Percentiles rank a stretch among this genome's conserved stretches.
Evolutionary conservation across 495 filamentous ascomycete species (phyloP).

Genomic region (Aspergillus sclerotiicarbonarius): DNA sequence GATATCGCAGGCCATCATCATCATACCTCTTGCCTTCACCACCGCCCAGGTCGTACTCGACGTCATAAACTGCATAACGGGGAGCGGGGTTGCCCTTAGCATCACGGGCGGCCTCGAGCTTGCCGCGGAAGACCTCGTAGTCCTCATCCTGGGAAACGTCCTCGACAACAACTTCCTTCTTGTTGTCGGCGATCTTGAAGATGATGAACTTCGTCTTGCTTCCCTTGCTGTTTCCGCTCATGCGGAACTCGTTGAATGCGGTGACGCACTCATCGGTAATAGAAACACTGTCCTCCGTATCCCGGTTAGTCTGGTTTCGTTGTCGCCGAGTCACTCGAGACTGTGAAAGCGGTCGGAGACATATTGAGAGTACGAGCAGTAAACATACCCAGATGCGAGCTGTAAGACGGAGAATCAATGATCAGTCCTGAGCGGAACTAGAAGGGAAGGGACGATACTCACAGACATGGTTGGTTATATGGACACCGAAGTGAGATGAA

Average conservation of each 20-base stretch:
- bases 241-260: slow-evolving; percentile 87
- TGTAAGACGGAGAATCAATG: slow-evolving; percentile 19
- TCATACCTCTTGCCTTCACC: slow-evolving; percentile 80
- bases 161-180: slow-evolving; percentile 81
- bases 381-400: slow-evolving; percentile 48
- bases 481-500: slow-evolving; percentile 15
- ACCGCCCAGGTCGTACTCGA: slow-evolving; percentile 74
- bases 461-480: slow-evolving; percentile 42
- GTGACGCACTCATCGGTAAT: slow-evolving; percentile 76
- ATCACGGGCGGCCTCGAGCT: slow-evolving; percentile 67
- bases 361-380: slow-evolving; percentile 13
- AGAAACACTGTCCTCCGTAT: slow-evolving; percentile 58
- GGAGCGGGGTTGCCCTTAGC: slow-evolving; percentile 66
- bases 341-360: slow-evolving; percentile 2
- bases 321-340: background rate
- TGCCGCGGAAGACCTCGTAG: slow-evolving; percentile 77
- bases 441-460: slow-evolving; percentile 16
- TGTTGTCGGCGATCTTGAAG: slow-evolving; percentile 94
- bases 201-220: slow-evolving; percentile 85
- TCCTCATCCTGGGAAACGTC: slow-evolving; percentile 64
- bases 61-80: slow-evolving; percentile 91
- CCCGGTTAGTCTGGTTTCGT: slow-evolving; percentile 20
- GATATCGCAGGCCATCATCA: background rate
- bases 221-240: slow-evolving; percentile 71
- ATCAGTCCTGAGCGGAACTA: slow-evolving; percentile 15